Conservation (phyloP, 352 stramenopile species). For the Phytopythium ostracodes region DNA sequence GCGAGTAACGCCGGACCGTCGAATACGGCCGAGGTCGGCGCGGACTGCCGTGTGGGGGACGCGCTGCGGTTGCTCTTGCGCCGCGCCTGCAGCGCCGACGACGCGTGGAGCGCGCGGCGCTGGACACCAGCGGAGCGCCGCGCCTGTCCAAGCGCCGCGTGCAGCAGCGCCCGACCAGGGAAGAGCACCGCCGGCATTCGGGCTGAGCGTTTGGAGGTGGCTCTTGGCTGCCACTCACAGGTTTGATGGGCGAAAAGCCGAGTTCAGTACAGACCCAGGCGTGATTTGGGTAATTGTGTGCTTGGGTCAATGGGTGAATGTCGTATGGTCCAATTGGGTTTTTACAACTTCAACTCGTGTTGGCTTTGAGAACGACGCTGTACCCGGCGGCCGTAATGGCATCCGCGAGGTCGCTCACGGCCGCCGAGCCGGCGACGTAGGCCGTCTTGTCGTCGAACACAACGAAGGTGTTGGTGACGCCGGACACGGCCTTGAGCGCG, state of each 20-base stretch:
- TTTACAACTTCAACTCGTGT: not conserved
- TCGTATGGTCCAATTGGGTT: not conserved
- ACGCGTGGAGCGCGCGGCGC: slow-evolving; percentile 36
- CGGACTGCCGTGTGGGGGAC: slow-evolving; percentile 10
- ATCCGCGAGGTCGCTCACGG: slow-evolving; percentile 43
- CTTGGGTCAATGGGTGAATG: not conserved
- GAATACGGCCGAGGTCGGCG: slow-evolving; percentile 25
- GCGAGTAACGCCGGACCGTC: slow-evolving; percentile 12
- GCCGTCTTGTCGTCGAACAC: slow-evolving; percentile 66
- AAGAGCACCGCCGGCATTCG: slow-evolving; percentile 5
- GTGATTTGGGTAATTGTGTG: not conserved
- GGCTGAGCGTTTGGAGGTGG: not conserved
- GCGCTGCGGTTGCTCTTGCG: slow-evolving; percentile 29
- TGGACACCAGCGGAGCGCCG: slow-evolving; percentile 13
- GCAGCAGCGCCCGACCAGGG: slow-evolving; percentile 9
- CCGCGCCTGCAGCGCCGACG: slow-evolving; percentile 27
- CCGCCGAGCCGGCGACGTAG: slow-evolving; percentile 64
- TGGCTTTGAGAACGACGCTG: slow-evolving; percentile 16
- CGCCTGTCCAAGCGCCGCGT: slow-evolving; percentile 18
- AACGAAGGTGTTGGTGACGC: slow-evolving; percentile 73
- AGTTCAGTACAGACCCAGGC: too few species aligned
- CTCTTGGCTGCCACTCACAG: not conserved
- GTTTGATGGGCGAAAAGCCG: not conserved
- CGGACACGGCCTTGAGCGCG: slow-evolving; percentile 24
- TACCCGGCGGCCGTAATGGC: slow-evolving; percentile 67